Base-by-base conservation (phyloP, 1,284 basidiomycete species). In the Cryptococcus maquisensis region DNA sequence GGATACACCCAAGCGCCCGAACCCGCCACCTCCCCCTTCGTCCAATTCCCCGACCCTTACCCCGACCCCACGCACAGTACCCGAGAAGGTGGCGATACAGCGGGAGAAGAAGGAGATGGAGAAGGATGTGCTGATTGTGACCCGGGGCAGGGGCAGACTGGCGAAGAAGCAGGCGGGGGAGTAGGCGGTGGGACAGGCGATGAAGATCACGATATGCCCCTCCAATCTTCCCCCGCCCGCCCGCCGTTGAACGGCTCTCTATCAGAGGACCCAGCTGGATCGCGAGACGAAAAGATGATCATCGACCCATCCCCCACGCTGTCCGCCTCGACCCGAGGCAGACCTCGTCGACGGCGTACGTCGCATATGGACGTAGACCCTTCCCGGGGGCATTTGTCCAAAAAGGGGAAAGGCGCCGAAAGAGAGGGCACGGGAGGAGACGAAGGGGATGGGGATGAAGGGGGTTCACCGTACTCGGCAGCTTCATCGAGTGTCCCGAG, bases 1-100 rank as follows among this genome's bases (percentile, higher is more conserved):
- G 71, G 70, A 2, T 76, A 65, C 54, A 63, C 51, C 13, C 75
- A 75, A 59, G 68, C 71, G 5, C 47, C 65, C 0, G 60, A 62
- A 41, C 75, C 75, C 0, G 54, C 46, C 3, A 51, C 51, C 6
- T 59, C 61, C 7, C 71, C 74, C 1, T 76, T 77, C 67, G 60
- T 57, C 26, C 48, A 62, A 2, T 74, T 75, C 65, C 73, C 72
- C 2, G 50, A 6, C 24, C 62, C 8, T 61, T 64, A 50, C 62
- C 62, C 4, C 56, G 54, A 21, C 39, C 6, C 42, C 48, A 23
- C 35, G 48, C 2, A 24, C 23, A 39, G 47, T 41, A 18, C 15
- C 48, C 8, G 3, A 32, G 28, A 32, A 32, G 36, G n/a, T 15
- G 32, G 20, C 18, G 45, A 20, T 20, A 42, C 50, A 13, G 51